Evolutionary conservation across 164 flowering plant genomes (phyloP).

Genomic region (Echeveria elegans): DNA sequence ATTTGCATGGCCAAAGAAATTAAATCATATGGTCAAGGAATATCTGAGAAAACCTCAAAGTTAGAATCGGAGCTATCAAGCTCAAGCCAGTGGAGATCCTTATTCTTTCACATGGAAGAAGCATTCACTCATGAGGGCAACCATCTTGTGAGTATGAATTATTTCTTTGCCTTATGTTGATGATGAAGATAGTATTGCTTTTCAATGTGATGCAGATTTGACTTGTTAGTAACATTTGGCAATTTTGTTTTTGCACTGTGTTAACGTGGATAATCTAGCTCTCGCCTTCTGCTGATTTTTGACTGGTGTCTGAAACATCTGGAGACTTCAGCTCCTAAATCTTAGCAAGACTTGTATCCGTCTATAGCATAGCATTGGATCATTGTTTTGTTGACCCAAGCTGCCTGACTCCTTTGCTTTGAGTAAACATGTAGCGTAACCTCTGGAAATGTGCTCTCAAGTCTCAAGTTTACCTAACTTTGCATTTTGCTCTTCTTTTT

Average conservation of each 20-base stretch:
- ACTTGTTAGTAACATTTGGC: neutral
- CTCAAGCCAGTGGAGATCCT: constrained; percentile 63
- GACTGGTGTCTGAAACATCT: no score
- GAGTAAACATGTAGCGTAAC: no score
- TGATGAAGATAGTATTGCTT: neutral
- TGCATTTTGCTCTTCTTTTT: no score
- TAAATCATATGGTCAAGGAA: constrained; percentile 21
- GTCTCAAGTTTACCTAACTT: no score
- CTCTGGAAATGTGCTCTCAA: no score
- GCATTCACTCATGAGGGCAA: constrained; percentile 40
- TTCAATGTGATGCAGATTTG: neutral
- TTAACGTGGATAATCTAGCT: neutral
- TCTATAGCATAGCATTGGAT: no score
- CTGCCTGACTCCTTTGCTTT: no score
- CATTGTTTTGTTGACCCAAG: no score
- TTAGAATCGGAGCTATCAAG: constrained; percentile 50
- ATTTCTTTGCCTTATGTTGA: neutral
- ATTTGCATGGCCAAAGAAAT: constrained; percentile 18
- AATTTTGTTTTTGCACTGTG: neutral
- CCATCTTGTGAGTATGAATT: constrained; percentile 57
- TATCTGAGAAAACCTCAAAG: constrained; percentile 19
- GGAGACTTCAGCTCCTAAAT: no score
- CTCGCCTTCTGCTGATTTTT: neutral
- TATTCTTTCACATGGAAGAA: constrained; percentile 62
- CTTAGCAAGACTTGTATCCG: no score